Conservation (phyloP, 495 filamentous ascomycete genomes). For the Massariosphaeria phaeospora region DNA sequence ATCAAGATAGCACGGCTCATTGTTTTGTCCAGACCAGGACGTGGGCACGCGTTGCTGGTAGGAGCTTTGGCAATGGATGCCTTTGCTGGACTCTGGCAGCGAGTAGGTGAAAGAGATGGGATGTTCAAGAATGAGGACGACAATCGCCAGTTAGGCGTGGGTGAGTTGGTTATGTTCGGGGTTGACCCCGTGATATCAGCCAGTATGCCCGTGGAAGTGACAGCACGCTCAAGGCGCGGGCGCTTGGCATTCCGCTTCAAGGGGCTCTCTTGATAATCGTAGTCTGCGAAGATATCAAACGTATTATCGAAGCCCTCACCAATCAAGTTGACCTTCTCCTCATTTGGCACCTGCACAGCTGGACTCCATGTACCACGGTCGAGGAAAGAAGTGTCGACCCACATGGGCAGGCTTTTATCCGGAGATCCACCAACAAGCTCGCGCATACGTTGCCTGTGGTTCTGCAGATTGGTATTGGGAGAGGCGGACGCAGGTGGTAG, state of each 20-base stretch:
- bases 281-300: conserved; percentile 72
- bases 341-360: conserved; percentile 57
- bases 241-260: conserved; percentile 68
- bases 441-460: conserved; percentile 81
- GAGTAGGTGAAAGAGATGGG: conserved; percentile 30
- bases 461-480: conserved; percentile 88
- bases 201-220: conserved; percentile 56
- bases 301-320: conserved; percentile 49
- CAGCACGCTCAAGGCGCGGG: conserved; percentile 53
- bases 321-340: conserved; percentile 29
- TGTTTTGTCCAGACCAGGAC: conserved; percentile 16
- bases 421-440: conserved; percentile 81
- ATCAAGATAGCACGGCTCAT: conserved; percentile 39
- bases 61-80: conserved; percentile 27
- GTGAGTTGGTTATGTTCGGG: conserved; percentile 23
- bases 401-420: conserved; percentile 62
- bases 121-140: conserved; percentile 36
- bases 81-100: conserved; percentile 25
- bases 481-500: conserved; percentile 84
- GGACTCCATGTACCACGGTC: conserved; percentile 67
- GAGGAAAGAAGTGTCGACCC: conserved; percentile 47
- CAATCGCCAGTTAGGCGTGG: conserved; percentile 21
- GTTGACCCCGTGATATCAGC: conserved; percentile 57
- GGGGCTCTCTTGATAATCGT: conserved; percentile 62
- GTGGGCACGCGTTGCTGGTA: conserved; percentile 30